Conservation (phyloP, 768 basidiomycete species). For the Boletellus ananiceps region DNA sequence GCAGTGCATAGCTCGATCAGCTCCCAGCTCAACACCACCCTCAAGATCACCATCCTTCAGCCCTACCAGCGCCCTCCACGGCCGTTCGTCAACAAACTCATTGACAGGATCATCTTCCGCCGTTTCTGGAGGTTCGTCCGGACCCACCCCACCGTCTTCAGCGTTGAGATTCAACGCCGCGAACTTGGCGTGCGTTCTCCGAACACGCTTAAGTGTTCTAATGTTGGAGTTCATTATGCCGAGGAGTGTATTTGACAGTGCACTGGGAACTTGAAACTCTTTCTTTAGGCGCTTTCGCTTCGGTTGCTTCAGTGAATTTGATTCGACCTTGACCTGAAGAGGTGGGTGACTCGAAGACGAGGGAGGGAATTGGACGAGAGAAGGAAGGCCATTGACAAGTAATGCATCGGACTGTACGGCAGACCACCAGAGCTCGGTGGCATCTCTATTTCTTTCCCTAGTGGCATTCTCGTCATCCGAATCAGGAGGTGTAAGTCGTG, state of each 20-base stretch:
- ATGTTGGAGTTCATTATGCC: conserved; percentile 73
- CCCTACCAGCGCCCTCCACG: conserved; percentile 44
- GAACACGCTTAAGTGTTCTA: conserved; percentile 65
- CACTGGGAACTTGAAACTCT: conserved; percentile 9
- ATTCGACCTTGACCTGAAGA: conserved; percentile 9
- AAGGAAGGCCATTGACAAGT: conserved; percentile 60
- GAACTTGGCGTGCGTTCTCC: conserved; percentile 70
- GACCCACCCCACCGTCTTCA: conserved; percentile 33
- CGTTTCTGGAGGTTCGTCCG: conserved; percentile 33
- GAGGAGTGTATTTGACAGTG: conserved; percentile 48
- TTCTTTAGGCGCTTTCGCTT: conserved; percentile 28
- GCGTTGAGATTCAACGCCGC: conserved; percentile 44
- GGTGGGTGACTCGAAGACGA: conserved; percentile 4
- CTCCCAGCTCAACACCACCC: conserved; percentile 50
- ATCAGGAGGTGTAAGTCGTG: conserved; percentile 43
- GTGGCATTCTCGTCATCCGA: conserved; percentile 28
- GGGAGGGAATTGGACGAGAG: conserved; percentile 35
- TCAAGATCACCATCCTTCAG: conserved; percentile 9
- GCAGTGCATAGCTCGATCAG: conserved; percentile 57
- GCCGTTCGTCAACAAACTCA: conserved; percentile 51
- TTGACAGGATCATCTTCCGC: conserved; percentile 27
- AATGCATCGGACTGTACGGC: conserved; percentile 59
- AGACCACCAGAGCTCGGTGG: conserved; percentile 69
- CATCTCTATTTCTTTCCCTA: conserved; percentile 36
- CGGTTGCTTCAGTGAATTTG: conserved; percentile 5